Percentiles rank a stretch among this genome's conserved stretches.
These are phyloP conservation scores for Saturnispora dispora DNA, from an alignment of 805 yeast genomes.

Conservation along the genomic window DNA sequence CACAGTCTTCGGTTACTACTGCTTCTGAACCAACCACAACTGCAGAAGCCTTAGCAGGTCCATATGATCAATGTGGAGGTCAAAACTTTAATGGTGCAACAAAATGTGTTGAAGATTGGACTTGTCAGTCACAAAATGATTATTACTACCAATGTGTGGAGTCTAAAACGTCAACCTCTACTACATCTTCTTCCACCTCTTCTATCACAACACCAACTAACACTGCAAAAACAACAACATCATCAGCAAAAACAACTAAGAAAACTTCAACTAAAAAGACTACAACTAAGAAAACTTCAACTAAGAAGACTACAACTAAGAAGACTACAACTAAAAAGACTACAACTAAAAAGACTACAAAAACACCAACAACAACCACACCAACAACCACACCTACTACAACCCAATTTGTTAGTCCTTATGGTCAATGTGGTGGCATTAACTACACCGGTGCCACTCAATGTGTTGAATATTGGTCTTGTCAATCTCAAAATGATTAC, in stretches of 20 bases:
- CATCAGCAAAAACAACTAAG: no score
- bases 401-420: constrained; percentile 5
- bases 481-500: constrained; percentile 19
- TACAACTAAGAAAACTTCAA: background rate
- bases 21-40: background rate
- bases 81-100: constrained; percentile 13
- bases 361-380: background rate
- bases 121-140: constrained; percentile 17
- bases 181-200: constrained; percentile 4
- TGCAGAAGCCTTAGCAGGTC: background rate
- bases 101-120: constrained; percentile 15
- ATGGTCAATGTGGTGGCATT: constrained; percentile 22
- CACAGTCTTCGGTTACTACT: background rate
- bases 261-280: background rate
- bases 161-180: constrained; percentile 7
- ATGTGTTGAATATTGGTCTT: constrained; percentile 18
- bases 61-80: constrained; percentile 6
- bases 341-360: background rate
- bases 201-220: constrained; percentile 1
- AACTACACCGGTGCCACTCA: constrained; percentile 15
- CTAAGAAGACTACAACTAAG: background rate
- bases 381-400: constrained; percentile 7
- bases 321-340: background rate
- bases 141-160: constrained; percentile 18
- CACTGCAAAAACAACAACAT: no score